phyloP scores from a whole-genome alignment of 2,329 filamentous ascomycete genomes.

The Cordyceps cateniannulata region DNA sequence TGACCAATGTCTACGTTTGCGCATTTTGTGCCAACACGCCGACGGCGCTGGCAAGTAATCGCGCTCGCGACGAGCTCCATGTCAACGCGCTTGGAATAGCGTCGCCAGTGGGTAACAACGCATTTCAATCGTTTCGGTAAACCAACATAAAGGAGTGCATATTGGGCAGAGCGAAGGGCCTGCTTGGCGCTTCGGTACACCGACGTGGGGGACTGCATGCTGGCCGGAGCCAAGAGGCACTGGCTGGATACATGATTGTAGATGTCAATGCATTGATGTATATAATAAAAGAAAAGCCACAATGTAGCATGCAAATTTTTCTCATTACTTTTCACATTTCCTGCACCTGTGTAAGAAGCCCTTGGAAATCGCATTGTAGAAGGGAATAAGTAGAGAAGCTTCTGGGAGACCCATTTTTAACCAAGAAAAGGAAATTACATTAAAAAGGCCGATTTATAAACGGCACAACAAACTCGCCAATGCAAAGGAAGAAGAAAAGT shows the following conservation, averaged over 20 bases:
- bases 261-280: slow-evolving; percentile 4
- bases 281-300: background rate
- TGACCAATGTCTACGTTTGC: slow-evolving; percentile 57
- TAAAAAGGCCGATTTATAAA: background rate
- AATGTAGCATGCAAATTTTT: background rate
- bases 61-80: slow-evolving; percentile 38
- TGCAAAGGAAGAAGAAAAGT: background rate
- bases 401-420: no score
- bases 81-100: slow-evolving; percentile 20
- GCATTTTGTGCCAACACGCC: slow-evolving; percentile 57
- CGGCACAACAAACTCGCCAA: background rate
- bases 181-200: no score
- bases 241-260: slow-evolving; percentile 14
- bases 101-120: slow-evolving; percentile 37
- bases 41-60: slow-evolving; percentile 40
- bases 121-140: slow-evolving; percentile 37
- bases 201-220: background rate
- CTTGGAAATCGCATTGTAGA: no score
- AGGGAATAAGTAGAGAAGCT: no score
- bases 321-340: background rate
- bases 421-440: background rate
- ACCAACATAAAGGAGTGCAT: background rate
- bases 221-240: background rate
- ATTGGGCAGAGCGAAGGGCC: background rate
- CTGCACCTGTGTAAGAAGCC: background rate